Conservation (phyloP, 2,329 filamentous ascomycete genomes). For the Drechslerella coelobrocha region DNA sequence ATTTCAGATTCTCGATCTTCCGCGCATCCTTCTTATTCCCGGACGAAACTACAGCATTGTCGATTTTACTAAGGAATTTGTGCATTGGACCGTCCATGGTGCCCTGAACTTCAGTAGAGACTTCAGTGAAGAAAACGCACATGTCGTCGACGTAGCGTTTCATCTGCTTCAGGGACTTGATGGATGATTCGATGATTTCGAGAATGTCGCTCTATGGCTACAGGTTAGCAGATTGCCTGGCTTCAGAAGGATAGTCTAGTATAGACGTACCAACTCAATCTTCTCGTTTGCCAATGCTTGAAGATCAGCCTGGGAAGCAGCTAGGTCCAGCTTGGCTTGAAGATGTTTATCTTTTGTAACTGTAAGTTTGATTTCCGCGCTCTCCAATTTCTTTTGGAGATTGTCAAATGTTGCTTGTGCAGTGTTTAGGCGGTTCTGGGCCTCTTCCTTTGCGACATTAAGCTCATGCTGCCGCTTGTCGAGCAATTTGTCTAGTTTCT, state of each 20-base stretch:
- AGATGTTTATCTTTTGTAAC: slow-evolving; percentile 10
- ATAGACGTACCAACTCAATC: slow-evolving; percentile 12
- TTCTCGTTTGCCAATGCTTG: slow-evolving; percentile 17
- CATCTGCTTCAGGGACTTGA: slow-evolving; percentile 27
- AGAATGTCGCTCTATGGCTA: slow-evolving; percentile 7
- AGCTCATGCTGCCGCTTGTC: slow-evolving; percentile 23
- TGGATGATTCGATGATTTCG: slow-evolving; percentile 20
- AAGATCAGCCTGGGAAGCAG: slow-evolving; percentile 24
- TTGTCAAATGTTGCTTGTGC: slow-evolving; percentile 25
- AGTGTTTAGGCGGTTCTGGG: slow-evolving; percentile 18
- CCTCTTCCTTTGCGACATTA: slow-evolving; percentile 30
- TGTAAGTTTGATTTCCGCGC: slow-evolving; percentile 7
- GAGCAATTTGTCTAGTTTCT: slow-evolving; percentile 18
- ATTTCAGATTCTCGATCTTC: slow-evolving; percentile 20
- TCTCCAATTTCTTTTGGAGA: slow-evolving; percentile 15
- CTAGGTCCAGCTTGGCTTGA: slow-evolving; percentile 21
- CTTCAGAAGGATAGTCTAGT: background rate
- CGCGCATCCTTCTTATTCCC: slow-evolving; percentile 18
- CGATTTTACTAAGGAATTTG: slow-evolving; percentile 17
- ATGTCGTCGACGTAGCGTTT: slow-evolving; percentile 26
- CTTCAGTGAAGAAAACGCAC: slow-evolving; percentile 21
- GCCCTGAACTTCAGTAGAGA: slow-evolving; percentile 20
- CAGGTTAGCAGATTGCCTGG: background rate
- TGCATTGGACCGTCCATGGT: slow-evolving; percentile 26
- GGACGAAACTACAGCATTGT: slow-evolving; percentile 14